Percentiles rank a stretch among this genome's conserved stretches.
phyloP scores from a whole-genome alignment of 208 protist genomes.

The Phytomonas francai region DNA sequence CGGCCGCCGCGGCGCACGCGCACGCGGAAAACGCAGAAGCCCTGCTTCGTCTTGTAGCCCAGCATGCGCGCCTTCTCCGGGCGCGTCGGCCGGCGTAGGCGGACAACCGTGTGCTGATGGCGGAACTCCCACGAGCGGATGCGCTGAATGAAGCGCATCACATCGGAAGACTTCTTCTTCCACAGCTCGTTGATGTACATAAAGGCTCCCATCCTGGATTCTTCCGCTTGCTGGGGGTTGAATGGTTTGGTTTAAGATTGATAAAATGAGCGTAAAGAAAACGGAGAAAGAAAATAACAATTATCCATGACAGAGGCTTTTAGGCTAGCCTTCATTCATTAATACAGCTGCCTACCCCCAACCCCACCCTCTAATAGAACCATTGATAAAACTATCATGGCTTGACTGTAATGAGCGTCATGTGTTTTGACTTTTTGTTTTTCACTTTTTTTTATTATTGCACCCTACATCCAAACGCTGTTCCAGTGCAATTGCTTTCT shows the following conservation, averaged over 20 bases:
- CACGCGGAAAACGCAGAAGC: slow-evolving; percentile 98
- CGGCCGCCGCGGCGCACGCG: slow-evolving; percentile 98
- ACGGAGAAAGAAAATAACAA: slow-evolving; percentile 7
- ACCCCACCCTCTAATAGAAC: not conserved
- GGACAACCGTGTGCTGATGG: slow-evolving; percentile 89
- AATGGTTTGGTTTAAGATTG: too few relatives aligned
- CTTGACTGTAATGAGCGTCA: not conserved
- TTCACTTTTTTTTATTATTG: not conserved
- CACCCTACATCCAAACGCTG: slow-evolving; percentile 8
- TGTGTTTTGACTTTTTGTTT: too few relatives aligned
- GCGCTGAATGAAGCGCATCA: slow-evolving; percentile 98
- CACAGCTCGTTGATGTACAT: slow-evolving; percentile 99
- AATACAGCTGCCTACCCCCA: too few relatives aligned
- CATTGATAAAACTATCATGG: not conserved
- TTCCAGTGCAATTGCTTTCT: too few relatives aligned
- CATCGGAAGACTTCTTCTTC: slow-evolving; percentile 99
- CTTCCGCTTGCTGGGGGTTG: too few relatives aligned
- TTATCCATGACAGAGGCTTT: too few relatives aligned
- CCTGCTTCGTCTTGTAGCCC: slow-evolving; percentile 99
- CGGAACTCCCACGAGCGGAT: slow-evolving; percentile 99
- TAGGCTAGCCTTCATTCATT: too few relatives aligned
- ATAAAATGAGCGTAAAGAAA: too few relatives aligned
- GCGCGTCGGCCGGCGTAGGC: slow-evolving; percentile 94
- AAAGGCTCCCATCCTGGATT: slow-evolving; percentile 95
- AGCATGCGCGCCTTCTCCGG: slow-evolving; percentile 99